phyloP scores from a whole-genome alignment of 78 protist genomes.

The Monocercomonoides exilis region DNA sequence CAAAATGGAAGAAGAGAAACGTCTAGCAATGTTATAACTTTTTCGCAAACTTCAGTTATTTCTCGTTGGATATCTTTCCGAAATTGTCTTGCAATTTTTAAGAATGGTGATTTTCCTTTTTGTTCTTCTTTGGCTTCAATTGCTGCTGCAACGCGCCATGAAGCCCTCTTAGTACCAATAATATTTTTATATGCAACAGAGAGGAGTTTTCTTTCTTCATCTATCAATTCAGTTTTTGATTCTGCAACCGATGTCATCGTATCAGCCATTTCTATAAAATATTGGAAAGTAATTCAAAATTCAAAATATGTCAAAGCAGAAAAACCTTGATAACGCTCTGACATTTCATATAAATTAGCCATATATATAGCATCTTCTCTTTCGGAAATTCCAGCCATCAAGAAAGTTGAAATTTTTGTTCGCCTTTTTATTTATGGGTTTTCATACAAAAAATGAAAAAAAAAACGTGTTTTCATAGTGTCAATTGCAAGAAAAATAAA shows the following conservation, averaged over 20 bases:
- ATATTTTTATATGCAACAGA: conserved; percentile 96
- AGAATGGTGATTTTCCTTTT: conserved; percentile 46
- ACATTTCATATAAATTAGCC: too few relatives aligned
- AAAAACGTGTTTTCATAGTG: too few relatives aligned
- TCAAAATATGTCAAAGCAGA: too few relatives aligned
- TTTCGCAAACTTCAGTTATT: conserved; percentile 34
- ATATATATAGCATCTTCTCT: too few relatives aligned
- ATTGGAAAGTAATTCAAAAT: too few relatives aligned
- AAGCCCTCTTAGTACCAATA: conserved; percentile 92
- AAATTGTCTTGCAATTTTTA: conserved; percentile 18
- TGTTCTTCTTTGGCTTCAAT: conserved; percentile 63
- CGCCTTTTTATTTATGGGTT: too few relatives aligned
- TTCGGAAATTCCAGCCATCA: too few relatives aligned
- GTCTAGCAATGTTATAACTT: conserved; percentile 13
- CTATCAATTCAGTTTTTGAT: conserved; percentile 69
- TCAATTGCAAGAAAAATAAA: too few relatives aligned
- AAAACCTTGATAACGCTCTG: too few relatives aligned
- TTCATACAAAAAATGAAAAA: too few relatives aligned
- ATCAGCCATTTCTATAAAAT: conserved; percentile 75
- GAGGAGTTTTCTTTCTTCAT: conserved; percentile 80
- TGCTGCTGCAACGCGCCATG: conserved; percentile 86
- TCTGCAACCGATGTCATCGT: conserved; percentile 78
- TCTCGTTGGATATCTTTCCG: conserved; percentile 22
- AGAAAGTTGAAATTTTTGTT: too few relatives aligned
- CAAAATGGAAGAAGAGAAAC: background rate